Evolutionary conservation across 495 filamentous ascomycete species (phyloP).

Genomic region (Penicillium simplicissimum): DNA sequence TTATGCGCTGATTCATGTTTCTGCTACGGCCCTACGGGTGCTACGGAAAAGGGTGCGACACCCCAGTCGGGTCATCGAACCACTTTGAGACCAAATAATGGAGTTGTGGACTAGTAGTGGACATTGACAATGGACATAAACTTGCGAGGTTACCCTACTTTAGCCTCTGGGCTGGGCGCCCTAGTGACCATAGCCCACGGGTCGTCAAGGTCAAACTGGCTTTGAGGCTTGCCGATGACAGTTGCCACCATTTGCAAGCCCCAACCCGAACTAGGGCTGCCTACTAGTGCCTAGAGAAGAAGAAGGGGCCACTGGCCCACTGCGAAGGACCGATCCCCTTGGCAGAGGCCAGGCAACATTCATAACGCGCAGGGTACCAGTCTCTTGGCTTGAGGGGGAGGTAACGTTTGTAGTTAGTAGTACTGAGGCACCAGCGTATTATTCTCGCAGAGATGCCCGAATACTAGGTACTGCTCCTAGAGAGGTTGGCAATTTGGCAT

Average conservation of each 20-base stretch:
- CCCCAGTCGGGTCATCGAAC: constrained; percentile 18
- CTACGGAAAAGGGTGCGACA: constrained; percentile 9
- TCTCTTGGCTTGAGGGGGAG: constrained; percentile 10
- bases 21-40: background rate
- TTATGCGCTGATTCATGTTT: constrained; percentile 26
- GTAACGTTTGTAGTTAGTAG: background rate
- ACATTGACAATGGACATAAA: constrained; percentile 2
- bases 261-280: constrained; percentile 4
- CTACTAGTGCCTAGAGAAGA: background rate
- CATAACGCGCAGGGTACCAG: background rate
- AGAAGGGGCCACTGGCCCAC: too few relatives aligned
- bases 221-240: constrained; percentile 33
- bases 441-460: background rate
- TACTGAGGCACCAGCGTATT: background rate
- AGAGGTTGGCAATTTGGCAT: background rate
- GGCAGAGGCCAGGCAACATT: constrained; percentile 16
- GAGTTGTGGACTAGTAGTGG: background rate
- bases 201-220: constrained; percentile 11
- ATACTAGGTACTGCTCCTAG: background rate
- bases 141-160: constrained; percentile 6
- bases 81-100: constrained; percentile 10
- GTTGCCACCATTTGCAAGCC: constrained; percentile 18
- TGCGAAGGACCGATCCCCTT: constrained; percentile 18
- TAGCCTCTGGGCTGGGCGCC: constrained; percentile 7
- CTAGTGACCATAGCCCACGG: constrained; percentile 24